A percentile compares a stretch with the other conserved stretches of the same genome.
Evolutionary conservation across 805 yeast genomes (phyloP).

Genomic region (Barnettozyma californica): DNA sequence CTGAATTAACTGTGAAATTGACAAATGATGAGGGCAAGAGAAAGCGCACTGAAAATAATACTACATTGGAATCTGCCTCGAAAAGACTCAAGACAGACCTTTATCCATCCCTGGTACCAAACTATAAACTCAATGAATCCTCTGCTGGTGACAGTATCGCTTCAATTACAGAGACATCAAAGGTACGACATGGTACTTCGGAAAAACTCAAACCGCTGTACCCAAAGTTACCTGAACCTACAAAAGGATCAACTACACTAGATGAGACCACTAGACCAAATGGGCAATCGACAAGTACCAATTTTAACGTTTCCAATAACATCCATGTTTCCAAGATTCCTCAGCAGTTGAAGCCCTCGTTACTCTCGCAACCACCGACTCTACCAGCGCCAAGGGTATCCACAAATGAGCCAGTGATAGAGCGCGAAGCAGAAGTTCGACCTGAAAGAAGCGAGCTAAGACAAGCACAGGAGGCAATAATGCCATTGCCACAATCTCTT

Average conservation of each 20-base stretch:
- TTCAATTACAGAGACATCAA: background rate
- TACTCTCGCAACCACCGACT: background rate
- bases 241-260: background rate
- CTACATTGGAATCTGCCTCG: constrained; percentile 1
- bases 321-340: background rate
- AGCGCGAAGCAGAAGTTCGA: background rate
- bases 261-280: background rate
- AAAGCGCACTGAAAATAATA: background rate
- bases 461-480: background rate
- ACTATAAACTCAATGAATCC: background rate
- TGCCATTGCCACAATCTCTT: background rate
- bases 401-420: background rate
- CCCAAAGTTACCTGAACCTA: background rate
- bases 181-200: background rate
- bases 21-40: constrained; percentile 1
- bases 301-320: background rate
- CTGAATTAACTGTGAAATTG: constrained; percentile 19
- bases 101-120: constrained; percentile 8
- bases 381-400: background rate
- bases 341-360: background rate
- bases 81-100: background rate
- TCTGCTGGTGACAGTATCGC: background rate
- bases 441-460: background rate
- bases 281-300: constrained; percentile 5
- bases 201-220: background rate